Evolutionary conservation across 106 monocot genomes (phyloP).

Genomic region (Agapanthus africanus): DNA sequence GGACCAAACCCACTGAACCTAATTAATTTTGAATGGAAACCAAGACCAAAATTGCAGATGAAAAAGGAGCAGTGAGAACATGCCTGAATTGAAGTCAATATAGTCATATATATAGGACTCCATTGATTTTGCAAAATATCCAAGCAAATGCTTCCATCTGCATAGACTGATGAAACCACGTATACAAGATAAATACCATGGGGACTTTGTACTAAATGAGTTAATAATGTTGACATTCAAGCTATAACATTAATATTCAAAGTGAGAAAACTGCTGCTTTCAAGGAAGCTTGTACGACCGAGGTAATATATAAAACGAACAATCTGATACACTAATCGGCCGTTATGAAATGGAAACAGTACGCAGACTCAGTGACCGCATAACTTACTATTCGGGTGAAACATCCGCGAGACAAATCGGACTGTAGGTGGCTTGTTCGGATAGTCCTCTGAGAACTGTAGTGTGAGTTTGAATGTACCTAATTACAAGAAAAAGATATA

Average conservation of each 20-base stretch:
- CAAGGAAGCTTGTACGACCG: no score
- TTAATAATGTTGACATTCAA: no score
- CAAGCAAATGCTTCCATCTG: conserved; percentile 29
- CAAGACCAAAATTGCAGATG: no score
- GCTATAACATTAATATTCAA: no score
- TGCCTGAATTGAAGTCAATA: conserved; percentile 27
- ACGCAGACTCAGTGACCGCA: background rate
- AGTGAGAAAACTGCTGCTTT: no score
- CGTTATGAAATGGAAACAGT: no score
- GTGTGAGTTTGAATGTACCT: conserved; percentile 60
- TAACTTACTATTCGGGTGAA: conserved; percentile 58
- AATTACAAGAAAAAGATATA: conserved; percentile 4
- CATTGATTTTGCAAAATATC: conserved; percentile 28
- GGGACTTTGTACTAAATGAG: no score
- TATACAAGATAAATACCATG: background rate
- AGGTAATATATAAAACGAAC: no score
- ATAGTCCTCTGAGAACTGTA: conserved; percentile 60
- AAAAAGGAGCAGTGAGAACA: background rate
- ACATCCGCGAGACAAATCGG: conserved; percentile 57
- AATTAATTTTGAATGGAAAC: no score
- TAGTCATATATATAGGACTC: conserved; percentile 25
- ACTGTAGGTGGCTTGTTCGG: conserved; percentile 58
- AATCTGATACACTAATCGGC: no score
- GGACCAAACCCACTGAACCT: no score
- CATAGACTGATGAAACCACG: conserved; percentile 14